Base-by-base conservation (phyloP, 306 rosid species). In the Abrus precatorius region DNA sequence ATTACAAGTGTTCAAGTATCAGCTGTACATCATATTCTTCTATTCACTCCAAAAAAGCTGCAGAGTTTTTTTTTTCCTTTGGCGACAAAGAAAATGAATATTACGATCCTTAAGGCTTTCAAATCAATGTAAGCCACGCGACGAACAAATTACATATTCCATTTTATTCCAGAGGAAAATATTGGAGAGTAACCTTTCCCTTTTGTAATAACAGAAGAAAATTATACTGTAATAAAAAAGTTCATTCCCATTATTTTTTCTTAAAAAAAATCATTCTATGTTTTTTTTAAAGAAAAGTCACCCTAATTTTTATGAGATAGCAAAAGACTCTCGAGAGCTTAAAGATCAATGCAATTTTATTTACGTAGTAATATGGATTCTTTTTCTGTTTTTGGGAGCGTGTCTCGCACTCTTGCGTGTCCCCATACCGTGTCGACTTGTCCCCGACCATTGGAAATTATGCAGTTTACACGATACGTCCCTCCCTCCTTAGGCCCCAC, bases 401-500 rank as follows among this genome's bases (percentile, higher is more conserved):
- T 72, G 80, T 78, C 74, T 48, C 13, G 30, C 69, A 63, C 69
- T 13, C 69, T 3, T 66, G 72, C 50, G 70, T 75, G 86, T 28
- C 88, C 73, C 77, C 88, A 68, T 64, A 13, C 55, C 69, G 60
- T 52, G 47, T 43, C 8, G 47, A 3, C 66, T 63, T 83, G 87
- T 86, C 85, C 65, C 75, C 36, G 45, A 69, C 68, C 68, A 77
- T 83, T 62, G 89, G 44, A 63, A 75, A 69, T 61, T 50, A 28
- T 67, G 53, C 70, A 67, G 32, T 61, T 50, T 34, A 33, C 45
- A 56, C 50, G 74, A 77, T 80, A 60, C 69, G 52, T 60, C 45
- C 72, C 7, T 60, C 43, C 78, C 48, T 10, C 5, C 20, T 34
- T 7, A 28, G 50, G 61, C 59, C 61, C 76, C 54, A 47, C 61